phyloP scores from a whole-genome alignment of 1,284 basidiomycete genomes.

The Sanguinoderma infundibulare region DNA sequence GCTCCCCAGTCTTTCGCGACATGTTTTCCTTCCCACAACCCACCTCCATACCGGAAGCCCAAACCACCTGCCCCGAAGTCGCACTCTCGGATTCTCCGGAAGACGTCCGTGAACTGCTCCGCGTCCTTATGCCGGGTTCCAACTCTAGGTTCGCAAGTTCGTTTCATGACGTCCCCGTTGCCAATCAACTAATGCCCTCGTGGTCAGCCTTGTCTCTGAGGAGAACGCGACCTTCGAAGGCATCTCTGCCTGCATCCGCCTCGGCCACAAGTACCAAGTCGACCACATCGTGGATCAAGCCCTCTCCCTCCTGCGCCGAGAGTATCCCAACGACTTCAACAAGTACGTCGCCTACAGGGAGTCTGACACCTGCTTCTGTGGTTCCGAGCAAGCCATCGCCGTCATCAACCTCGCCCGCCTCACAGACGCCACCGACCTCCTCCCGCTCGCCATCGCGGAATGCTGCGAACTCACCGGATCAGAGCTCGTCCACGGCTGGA shows the following conservation, averaged over 20 bases:
- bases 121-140: neutral
- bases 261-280: slow-evolving; percentile 9
- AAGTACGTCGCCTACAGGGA: neutral
- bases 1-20: slow-evolving; percentile 14
- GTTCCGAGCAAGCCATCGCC: slow-evolving; percentile 1
- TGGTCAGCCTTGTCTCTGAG: neutral
- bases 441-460: neutral
- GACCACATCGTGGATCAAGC: neutral
- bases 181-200: neutral
- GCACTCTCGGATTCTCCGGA: neutral
- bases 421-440: neutral
- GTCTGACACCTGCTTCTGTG: too few relatives aligned
- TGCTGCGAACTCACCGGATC: neutral
- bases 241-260: neutral
- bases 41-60: neutral
- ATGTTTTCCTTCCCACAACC: slow-evolving; percentile 16
- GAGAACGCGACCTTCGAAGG: neutral
- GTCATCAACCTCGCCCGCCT: slow-evolving; percentile 2
- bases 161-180: neutral
- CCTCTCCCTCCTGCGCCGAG: neutral
- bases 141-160: neutral
- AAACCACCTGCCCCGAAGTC: neutral
- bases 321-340: neutral
- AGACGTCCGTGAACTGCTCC: slow-evolving; percentile 4
- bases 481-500: slow-evolving; percentile 1